Base-by-base conservation (phyloP, 2,329 filamentous ascomycete genomes). In the Colletotrichum tofieldiae region DNA sequence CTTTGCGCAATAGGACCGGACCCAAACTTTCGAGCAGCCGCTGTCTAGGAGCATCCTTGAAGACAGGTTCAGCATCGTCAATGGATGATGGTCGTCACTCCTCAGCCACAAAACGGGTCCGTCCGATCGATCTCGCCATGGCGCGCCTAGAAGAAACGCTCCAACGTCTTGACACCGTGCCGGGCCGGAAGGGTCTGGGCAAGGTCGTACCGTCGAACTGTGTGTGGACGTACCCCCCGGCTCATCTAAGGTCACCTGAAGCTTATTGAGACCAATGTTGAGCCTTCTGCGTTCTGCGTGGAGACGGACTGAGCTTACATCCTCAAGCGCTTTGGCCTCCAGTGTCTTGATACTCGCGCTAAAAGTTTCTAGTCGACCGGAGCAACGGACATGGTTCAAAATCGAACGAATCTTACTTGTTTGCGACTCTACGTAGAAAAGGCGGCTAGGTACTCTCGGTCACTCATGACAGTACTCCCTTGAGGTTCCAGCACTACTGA, bases 131-230 rank as follows among this genome's bases (percentile, higher is more conserved):
- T 67, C 51, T 16, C 51, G 59, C 37, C 43, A 43, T 41, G 29
- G 51, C 43, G 58, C 45, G 58, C n/a, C 23, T 51, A 49, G 23
- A 39, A 45, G 29, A 32, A 60, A 51, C 43, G 54, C 16, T 41
- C 47, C 41, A 41, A 61, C 35, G 65, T 64, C 43, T 29, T 67
- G 65, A 62, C 63, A 41, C 68, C 64, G 68, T 39, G 64, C 64
- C 68, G 56, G 47, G 39, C 59, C 58, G 65, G 52, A 52, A 52
- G 26, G 52, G 56, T 59, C 62, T 60, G 55, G 54, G 67, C 62
- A 47, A 49, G 39, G 55, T 66, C 23, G 35, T 52, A 59, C 37
- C 43, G 43, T 52, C 60, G 47, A 29, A 69, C n/a, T 11, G n/a
- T 26, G 11, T 49, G 11, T 26, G 47, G 47, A 49, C 51, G 32